Percentiles rank a stretch among this genome's conserved stretches.
These are phyloP conservation scores for Cytospora piceae DNA, from an alignment of 2,329 filamentous ascomycete species.

Conservation along the genomic window DNA sequence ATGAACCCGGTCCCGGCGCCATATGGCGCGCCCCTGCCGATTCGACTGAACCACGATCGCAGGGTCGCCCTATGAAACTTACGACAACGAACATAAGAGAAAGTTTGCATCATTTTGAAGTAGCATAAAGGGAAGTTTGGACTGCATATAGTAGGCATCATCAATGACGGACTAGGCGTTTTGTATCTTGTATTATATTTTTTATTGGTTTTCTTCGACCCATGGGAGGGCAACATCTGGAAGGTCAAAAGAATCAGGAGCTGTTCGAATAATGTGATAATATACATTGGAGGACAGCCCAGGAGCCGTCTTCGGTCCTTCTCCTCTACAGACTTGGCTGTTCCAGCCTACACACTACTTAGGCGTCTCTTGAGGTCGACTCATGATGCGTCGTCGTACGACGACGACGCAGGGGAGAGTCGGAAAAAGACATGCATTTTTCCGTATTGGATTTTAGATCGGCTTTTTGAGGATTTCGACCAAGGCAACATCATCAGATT, in stretches of 20 bases:
- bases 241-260: conserved; percentile 4
- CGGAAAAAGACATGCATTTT: neutral
- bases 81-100: conserved; percentile 17
- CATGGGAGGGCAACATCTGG: conserved; percentile 13
- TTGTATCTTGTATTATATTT: conserved; percentile 5
- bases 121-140: conserved; percentile 15
- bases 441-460: neutral
- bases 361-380: neutral
- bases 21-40: conserved; percentile 17
- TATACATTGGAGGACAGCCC: conserved; percentile 14
- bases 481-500: neutral
- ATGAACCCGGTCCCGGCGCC: conserved; percentile 33
- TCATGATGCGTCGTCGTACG: neutral
- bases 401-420: neutral
- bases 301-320: neutral
- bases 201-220: conserved; percentile 14
- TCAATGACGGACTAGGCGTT: conserved; percentile 13
- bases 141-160: conserved; percentile 20
- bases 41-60: conserved; percentile 19
- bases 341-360: neutral
- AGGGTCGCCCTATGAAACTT: conserved; percentile 17
- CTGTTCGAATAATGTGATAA: conserved; percentile 25
- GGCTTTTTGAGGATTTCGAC: neutral
- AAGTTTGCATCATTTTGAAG: conserved; percentile 17
- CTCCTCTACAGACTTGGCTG: neutral